Evolutionary conservation across 148 eudicot genomes (phyloP), one percentile per base, ranked within the genome.

Genomic region (Amaranthus cruentus): DNA sequence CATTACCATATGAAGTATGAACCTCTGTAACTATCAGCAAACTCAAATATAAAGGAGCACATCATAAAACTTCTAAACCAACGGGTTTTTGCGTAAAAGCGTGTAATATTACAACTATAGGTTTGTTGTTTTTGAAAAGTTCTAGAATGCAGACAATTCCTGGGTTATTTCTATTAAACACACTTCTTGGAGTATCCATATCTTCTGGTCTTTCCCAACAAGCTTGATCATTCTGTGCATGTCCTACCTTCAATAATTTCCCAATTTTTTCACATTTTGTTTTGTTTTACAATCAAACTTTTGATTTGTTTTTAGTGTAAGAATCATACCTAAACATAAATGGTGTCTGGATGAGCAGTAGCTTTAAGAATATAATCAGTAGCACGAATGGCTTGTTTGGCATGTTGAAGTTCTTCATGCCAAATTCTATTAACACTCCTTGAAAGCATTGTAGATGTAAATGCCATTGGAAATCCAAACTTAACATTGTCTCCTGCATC

Each of bases 131-230:
- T 28, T 28, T 28, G 53, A 91, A 89, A 58, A 91, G 93, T 91
- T 89, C 61, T 50, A 68, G 47, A 18, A 15, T 62, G 52, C n/a
- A 54, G 5, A 48, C 7, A 42, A 57, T 1, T 97, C 99, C 18
- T 75, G 66, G 79, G 79, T 54, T 88, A 42, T 90, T 90, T 70
- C 71, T 81, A 86, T 92, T 92, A 49, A 72, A 70, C 10, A 92
- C 99, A 70, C 61, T 92, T 76, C 99, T 88, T 7, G 96, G 92
- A 15, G 97, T 96, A 83, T 96, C 96, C 99, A 90, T 96, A 74
- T 96, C 99, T 66, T 96, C 97, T n/a, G 99, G 99, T 62, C 99
- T 92, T 83, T 96, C 99, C 99, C 99, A 96, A 48, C 99, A 96
- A 38, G 97, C 84, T 62, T 96, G 99, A 58, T 96, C 99, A 68